Evolutionary conservation across 2,329 filamentous ascomycete genomes (phyloP).

Genomic region (Xylariaceae sp.): DNA sequence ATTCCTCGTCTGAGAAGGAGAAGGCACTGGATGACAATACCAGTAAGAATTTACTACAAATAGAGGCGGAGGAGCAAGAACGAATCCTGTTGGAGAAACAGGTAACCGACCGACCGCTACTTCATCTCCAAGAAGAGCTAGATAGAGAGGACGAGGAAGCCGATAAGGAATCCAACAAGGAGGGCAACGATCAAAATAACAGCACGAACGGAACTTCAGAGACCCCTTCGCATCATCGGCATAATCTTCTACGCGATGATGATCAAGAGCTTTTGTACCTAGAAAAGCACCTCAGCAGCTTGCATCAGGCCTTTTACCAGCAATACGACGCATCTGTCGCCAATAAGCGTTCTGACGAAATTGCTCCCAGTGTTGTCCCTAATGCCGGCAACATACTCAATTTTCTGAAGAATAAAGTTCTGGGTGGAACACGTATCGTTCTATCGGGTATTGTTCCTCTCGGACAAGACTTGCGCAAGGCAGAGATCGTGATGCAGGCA

Average conservation of each 20-base stretch:
- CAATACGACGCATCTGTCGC: slow-evolving; percentile 65
- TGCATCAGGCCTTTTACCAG: slow-evolving; percentile 79
- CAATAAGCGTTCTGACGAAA: slow-evolving; percentile 42
- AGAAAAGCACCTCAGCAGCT: slow-evolving; percentile 66
- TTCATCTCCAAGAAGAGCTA: slow-evolving; percentile 88
- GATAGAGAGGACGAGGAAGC: slow-evolving; percentile 76
- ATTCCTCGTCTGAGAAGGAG: slow-evolving; percentile 18
- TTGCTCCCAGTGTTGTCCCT: slow-evolving; percentile 57
- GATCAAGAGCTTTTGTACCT: slow-evolving; percentile 78
- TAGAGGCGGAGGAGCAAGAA: slow-evolving; percentile 81
- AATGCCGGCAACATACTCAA: slow-evolving; percentile 86
- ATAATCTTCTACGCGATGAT: slow-evolving; percentile 82
- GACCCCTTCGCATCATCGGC: slow-evolving; percentile 45
- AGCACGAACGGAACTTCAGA: slow-evolving; percentile 32
- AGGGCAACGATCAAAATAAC: slow-evolving; percentile 38
- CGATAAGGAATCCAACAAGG: slow-evolving; percentile 50
- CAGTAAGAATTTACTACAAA: slow-evolving; percentile 63
- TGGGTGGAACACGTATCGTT: slow-evolving; percentile 73
- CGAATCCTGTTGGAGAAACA: slow-evolving; percentile 85
- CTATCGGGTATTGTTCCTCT: slow-evolving; percentile 88
- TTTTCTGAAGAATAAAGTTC: slow-evolving; percentile 70
- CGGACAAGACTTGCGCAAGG: slow-evolving; percentile 70
- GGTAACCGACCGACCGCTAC: slow-evolving; percentile 77
- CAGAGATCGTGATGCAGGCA: slow-evolving; percentile 84
- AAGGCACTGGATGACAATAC: slow-evolving; percentile 25